phyloP scores from a whole-genome alignment of 768 basidiomycete genomes.

The Pholiota conissans region DNA sequence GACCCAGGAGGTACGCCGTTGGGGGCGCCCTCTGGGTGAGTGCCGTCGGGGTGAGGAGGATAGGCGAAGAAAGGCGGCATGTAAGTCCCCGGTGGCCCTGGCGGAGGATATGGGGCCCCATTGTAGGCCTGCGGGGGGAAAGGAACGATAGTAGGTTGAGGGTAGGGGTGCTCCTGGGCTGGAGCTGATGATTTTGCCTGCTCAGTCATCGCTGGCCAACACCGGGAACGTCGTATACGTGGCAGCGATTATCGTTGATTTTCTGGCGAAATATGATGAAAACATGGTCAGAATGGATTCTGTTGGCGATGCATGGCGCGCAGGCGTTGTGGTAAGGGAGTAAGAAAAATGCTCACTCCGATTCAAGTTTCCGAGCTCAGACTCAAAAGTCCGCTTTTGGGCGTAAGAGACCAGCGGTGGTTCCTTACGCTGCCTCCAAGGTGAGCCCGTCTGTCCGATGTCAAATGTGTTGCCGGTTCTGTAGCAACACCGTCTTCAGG shows the following conservation, averaged over 20 bases:
- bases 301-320: conserved; percentile 10
- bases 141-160: conserved; percentile 29
- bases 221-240: background rate
- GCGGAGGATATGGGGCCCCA: conserved; percentile 30
- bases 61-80: conserved; percentile 41
- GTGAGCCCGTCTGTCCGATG: background rate
- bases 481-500: conserved; percentile 1
- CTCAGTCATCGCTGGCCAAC: conserved; percentile 30
- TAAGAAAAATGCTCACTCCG: conserved; percentile 45
- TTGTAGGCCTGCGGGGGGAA: conserved; percentile 34
- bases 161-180: conserved; percentile 33
- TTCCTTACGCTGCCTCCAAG: background rate
- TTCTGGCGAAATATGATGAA: background rate
- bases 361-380: conserved; percentile 48
- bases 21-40: conserved; percentile 33
- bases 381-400: conserved; percentile 28
- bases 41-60: conserved; percentile 40
- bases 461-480: background rate
- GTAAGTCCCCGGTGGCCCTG: conserved; percentile 35
- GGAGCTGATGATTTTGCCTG: conserved; percentile 26
- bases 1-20: conserved; percentile 32
- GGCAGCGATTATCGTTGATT: background rate
- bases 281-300: conserved; percentile 8
- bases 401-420: background rate
- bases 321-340: conserved; percentile 10